Evolutionary conservation across 306 rosid genomes (phyloP).

Genomic region (Styphnolobium japonicum): DNA sequence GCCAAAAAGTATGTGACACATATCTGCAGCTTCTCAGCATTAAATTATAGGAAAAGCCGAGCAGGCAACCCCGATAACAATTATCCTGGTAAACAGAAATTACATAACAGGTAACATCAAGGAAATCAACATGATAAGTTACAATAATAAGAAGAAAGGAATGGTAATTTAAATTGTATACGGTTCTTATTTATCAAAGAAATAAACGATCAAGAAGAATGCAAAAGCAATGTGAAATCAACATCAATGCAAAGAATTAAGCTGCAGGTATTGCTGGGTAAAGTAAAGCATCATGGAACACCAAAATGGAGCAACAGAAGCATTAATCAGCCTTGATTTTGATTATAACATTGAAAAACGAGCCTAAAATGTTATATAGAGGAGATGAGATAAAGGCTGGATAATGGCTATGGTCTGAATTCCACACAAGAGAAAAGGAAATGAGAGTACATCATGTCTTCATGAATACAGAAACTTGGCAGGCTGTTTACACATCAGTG

Average conservation of each 20-base stretch:
- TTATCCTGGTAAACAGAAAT: slow-evolving; percentile 20
- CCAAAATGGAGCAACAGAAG: neutral
- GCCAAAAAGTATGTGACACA: slow-evolving; percentile 38
- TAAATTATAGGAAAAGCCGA: too few relatives aligned
- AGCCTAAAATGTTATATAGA: neutral
- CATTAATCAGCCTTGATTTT: neutral
- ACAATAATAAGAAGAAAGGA: neutral
- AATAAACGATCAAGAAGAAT: too few relatives aligned
- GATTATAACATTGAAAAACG: neutral
- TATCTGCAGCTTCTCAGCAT: slow-evolving; percentile 2
- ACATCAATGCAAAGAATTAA: neutral
- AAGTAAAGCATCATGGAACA: neutral
- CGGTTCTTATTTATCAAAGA: neutral
- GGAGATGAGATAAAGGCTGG: neutral
- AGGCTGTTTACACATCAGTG: slow-evolving; percentile 28
- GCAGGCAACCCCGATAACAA: neutral
- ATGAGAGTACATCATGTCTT: slow-evolving; percentile 29
- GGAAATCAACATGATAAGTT: neutral
- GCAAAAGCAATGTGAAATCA: neutral
- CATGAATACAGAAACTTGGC: slow-evolving; percentile 39
- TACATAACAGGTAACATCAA: slow-evolving; percentile 1
- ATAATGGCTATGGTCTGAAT: slow-evolving; percentile 15
- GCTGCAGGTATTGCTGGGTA: neutral
- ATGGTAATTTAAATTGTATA: neutral
- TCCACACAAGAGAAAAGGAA: slow-evolving; percentile 18